A percentile compares a stretch with the other conserved stretches of the same genome.
These are phyloP conservation scores for Kluyveromyces sp. DNA, from an alignment of 1,139 yeast genomes.

Conservation along the genomic window DNA sequence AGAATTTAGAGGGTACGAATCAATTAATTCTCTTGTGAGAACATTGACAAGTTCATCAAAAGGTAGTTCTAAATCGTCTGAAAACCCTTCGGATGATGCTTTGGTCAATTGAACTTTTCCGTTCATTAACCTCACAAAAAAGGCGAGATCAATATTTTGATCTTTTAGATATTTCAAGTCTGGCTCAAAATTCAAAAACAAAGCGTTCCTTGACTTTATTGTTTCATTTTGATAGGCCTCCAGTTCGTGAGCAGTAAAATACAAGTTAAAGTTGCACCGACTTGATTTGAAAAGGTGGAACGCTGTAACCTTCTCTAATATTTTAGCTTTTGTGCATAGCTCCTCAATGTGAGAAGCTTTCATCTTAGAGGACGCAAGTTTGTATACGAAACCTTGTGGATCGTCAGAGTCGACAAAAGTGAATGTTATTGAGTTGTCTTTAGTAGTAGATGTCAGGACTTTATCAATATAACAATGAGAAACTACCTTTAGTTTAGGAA, in stretches of 20 bases:
- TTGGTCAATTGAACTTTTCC: conserved; percentile 22
- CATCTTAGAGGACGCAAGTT: conserved; percentile 27
- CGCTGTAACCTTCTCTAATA: conserved; percentile 72
- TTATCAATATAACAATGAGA: conserved; percentile 65
- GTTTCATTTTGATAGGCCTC: conserved; percentile 53
- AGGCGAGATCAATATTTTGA: conserved; percentile 40
- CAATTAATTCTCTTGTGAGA: conserved; percentile 15
- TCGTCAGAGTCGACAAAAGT: conserved; percentile 21
- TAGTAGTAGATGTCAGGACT: conserved; percentile 42
- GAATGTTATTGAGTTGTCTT: conserved; percentile 32
- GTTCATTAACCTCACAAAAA: conserved; percentile 38
- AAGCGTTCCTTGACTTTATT: conserved; percentile 52
- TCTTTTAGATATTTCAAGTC: conserved; percentile 32
- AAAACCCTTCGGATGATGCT: conserved; percentile 14
- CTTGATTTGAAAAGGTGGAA: conserved; percentile 66
- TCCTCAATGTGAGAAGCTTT: conserved; percentile 49
- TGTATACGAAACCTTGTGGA: conserved; percentile 23
- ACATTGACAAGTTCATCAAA: conserved; percentile 14
- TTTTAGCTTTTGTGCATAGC: conserved; percentile 66
- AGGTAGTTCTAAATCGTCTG: conserved; percentile 9
- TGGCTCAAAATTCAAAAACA: conserved; percentile 53
- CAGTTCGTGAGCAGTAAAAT: conserved; percentile 75
- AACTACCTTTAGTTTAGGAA: conserved; percentile 64
- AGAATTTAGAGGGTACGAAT: conserved; percentile 17
- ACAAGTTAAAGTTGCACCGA: conserved; percentile 43